Percentiles rank a stretch among this genome's conserved stretches.
phyloP scores from a whole-genome alignment of 1,284 basidiomycete species.

The Cryptococcus jaspeensis region DNA sequence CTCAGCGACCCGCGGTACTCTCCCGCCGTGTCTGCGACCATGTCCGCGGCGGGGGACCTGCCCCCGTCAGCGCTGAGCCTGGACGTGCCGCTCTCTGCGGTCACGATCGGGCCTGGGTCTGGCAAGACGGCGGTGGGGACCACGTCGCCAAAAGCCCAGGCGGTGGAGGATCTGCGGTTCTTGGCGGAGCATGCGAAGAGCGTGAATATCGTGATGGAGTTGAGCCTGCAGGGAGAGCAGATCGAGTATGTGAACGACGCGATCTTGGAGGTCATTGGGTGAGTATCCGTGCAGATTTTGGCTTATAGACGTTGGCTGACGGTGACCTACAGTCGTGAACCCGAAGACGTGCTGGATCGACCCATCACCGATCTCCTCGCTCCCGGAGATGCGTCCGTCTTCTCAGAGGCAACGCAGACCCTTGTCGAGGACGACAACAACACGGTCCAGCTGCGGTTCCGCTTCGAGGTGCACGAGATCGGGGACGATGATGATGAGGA shows the following conservation, averaged over 20 bases:
- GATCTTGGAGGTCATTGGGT: conserved; percentile 88
- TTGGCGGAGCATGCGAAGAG: conserved; percentile 91
- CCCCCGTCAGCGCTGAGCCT: conserved; percentile 14
- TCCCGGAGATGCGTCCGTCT: conserved; percentile 78
- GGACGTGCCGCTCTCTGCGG: conserved; percentile 22
- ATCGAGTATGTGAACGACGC: conserved; percentile 93
- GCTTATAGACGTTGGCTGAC: not conserved
- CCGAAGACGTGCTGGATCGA: conserved; percentile 73
- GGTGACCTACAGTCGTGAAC: conserved; percentile 58
- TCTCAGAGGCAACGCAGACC: conserved; percentile 80
- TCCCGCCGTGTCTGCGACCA: conserved; percentile 11
- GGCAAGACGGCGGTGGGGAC: conserved; percentile 15
- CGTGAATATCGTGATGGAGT: conserved; percentile 92
- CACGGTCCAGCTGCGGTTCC: conserved; percentile 89
- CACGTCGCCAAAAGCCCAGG: conserved; percentile 58
- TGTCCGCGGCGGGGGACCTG: conserved; percentile 14
- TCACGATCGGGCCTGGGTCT: conserved; percentile 10
- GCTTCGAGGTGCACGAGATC: conserved; percentile 59
- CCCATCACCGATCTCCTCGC: conserved; percentile 81
- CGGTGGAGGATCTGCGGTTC: conserved; percentile 76
- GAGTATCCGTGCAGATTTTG: too few relatives aligned
- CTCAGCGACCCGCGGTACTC: conserved; percentile 15
- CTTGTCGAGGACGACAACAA: conserved; percentile 89
- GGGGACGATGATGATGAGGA: conserved; percentile 39
- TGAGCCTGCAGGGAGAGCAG: conserved; percentile 83